Evolutionary conservation across 1,284 basidiomycete species (phyloP).

Genomic region (Somion occarium): DNA sequence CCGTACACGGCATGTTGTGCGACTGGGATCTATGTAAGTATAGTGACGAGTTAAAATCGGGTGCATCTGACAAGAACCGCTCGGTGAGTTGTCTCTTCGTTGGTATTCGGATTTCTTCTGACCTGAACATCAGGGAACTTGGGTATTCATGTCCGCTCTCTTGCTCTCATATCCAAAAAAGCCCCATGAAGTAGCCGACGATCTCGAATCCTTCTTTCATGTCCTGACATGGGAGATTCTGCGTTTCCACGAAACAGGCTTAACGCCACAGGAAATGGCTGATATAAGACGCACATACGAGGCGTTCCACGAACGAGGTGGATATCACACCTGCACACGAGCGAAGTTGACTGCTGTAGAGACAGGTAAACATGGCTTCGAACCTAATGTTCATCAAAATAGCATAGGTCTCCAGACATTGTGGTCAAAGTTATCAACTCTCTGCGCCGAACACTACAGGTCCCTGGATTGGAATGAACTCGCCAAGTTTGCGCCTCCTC

Average conservation of each 20-base stretch:
- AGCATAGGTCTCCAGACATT: too few relatives aligned
- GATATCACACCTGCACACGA: too few relatives aligned
- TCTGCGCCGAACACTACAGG: too few relatives aligned
- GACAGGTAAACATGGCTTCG: too few relatives aligned
- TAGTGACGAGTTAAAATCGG: neutral
- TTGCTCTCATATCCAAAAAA: neutral
- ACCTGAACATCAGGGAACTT: neutral
- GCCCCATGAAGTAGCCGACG: conserved; percentile 3
- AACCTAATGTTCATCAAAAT: too few relatives aligned
- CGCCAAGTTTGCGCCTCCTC: too few relatives aligned
- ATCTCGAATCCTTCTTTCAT: conserved; percentile 4
- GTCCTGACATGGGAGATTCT: neutral
- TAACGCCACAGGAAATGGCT: too few relatives aligned
- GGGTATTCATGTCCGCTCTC: conserved; percentile 3
- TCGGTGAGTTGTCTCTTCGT: neutral
- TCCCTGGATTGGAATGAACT: too few relatives aligned
- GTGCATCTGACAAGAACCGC: neutral
- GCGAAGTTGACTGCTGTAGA: too few relatives aligned
- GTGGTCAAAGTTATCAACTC: too few relatives aligned
- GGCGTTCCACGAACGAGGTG: too few relatives aligned
- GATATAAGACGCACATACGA: too few relatives aligned
- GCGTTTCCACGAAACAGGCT: conserved; percentile 3
- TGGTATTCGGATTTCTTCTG: neutral
- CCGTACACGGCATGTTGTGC: neutral
- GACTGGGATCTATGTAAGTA: conserved; percentile 1